Conservation (phyloP, 2,329 filamentous ascomycete genomes). For the Cercospora citrullina region DNA sequence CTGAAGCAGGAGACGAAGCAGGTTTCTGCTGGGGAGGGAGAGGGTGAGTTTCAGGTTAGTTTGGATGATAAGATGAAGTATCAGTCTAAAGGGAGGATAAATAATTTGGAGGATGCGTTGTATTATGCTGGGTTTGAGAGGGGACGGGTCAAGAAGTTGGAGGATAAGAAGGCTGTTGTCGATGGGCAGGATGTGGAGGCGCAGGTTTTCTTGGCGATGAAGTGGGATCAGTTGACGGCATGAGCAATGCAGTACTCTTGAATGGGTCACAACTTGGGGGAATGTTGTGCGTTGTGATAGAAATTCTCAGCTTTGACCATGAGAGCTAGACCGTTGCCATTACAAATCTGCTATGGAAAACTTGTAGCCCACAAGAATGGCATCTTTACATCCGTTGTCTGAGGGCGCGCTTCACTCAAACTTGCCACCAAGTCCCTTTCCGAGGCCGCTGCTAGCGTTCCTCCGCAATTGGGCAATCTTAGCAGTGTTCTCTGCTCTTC, state of each 20-base stretch:
- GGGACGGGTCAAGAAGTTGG: slow-evolving; percentile 30
- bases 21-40: slow-evolving; percentile 11
- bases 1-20: slow-evolving; percentile 27
- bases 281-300: background rate
- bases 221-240: slow-evolving; percentile 32
- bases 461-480: slow-evolving; percentile 46
- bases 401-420: slow-evolving; percentile 41
- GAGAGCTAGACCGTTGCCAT: background rate
- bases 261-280: background rate
- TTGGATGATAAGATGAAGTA: slow-evolving; percentile 34
- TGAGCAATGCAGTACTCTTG: background rate
- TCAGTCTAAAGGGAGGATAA: slow-evolving; percentile 28
- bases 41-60: slow-evolving; percentile 24
- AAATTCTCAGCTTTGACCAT: background rate
- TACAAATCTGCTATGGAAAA: background rate
- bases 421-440: slow-evolving; percentile 41
- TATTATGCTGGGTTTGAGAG: slow-evolving; percentile 35
- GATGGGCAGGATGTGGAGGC: slow-evolving; percentile 28
- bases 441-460: slow-evolving; percentile 42
- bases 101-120: slow-evolving; percentile 29
- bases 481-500: slow-evolving; percentile 51
- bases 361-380: background rate
- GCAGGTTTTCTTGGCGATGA: slow-evolving; percentile 34
- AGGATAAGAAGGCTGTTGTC: slow-evolving; percentile 24
- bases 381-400: background rate